Evolutionary conservation across 2,329 filamentous ascomycete genomes (phyloP).

Genomic region (Aspergillus piperis): DNA sequence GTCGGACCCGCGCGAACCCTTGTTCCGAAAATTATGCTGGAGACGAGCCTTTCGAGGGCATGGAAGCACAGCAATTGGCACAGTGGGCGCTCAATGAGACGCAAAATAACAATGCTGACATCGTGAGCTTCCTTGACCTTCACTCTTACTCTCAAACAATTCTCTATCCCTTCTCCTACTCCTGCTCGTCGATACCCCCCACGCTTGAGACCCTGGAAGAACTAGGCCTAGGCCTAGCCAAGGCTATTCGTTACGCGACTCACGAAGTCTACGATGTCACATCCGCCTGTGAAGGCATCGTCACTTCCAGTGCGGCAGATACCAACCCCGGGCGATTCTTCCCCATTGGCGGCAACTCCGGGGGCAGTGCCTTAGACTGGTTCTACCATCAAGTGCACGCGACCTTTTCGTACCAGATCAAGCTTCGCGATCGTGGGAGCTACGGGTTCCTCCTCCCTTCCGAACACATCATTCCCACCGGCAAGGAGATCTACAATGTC

Average conservation of each 20-base stretch:
- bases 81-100: conserved; percentile 83
- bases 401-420: conserved; percentile 87
- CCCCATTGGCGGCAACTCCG: conserved; percentile 68
- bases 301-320: conserved; percentile 40
- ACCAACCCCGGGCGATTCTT: conserved; percentile 32
- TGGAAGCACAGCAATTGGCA: conserved; percentile 74
- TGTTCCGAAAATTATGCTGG: conserved; percentile 92
- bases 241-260: conserved; percentile 79
- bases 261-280: conserved; percentile 75
- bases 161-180: conserved; percentile 87
- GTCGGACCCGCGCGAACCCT: conserved; percentile 68
- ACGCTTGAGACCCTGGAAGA: conserved; percentile 91
- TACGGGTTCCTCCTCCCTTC: conserved; percentile 90
- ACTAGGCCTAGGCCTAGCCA: conserved; percentile 81
- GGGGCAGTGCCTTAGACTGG: conserved; percentile 89
- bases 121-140: conserved; percentile 84
- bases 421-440: conserved; percentile 86
- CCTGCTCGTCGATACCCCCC: conserved; percentile 74
- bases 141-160: conserved; percentile 97
- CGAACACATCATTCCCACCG: conserved; percentile 84
- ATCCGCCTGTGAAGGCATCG: conserved; percentile 82
- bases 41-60: conserved; percentile 76
- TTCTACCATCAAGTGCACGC: conserved; percentile 87
- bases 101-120: conserved; percentile 66
- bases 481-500: conserved; percentile 81